Evolutionary conservation across 2,329 filamentous ascomycete species (phyloP), one percentile per base, ranked within the genome.

Genomic region (Pestalotiopsis sp.): DNA sequence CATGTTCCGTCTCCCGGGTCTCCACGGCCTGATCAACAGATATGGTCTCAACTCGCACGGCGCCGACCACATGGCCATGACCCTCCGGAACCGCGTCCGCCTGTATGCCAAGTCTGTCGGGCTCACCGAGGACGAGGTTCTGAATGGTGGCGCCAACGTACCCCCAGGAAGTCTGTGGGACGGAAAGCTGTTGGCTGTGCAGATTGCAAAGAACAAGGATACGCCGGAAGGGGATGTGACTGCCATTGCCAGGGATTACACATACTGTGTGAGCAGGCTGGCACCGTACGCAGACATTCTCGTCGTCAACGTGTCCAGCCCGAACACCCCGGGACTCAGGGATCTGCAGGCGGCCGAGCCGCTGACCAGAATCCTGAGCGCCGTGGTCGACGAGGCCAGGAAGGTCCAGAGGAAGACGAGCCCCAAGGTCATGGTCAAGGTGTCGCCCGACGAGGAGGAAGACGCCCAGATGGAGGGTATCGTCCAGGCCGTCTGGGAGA

Each of bases 241-340:
- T 56, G 94, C 94, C 39, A 91, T 98, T 64, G 86, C 87, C 26
- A 88, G 91, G 73, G 89, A 91, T 77, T 98, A 98, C 77, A 92
- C 96, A n/a, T 93, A 92, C 79, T 97, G 95, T 74, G 94, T 98
- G 3, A 85, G 92, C 66, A 86, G 90, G 59, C 83, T 99, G 48
- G 96, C 92, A 3, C 91, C 87, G 64, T 99, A 97, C 77, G 94
- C 96, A 11, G 96, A 99, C 75, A 92, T 99, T 44, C 83, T 99
- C n/a, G 95, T 98, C 7, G 96, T 99, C 76, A 99, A 99, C 75
- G 96, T 99, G 63, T 97, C 94, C 75, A 97, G 93, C 73, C 96
- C 96, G 26, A 99, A 99, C 81, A 98, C 95, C 0, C 95, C 95
- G 0, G 95, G 96, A 0, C 86, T 98, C 62, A 89, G 96, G 26